Evolutionary conservation across 164 flowering plant genomes (phyloP).

Genomic region (Piper longum): DNA sequence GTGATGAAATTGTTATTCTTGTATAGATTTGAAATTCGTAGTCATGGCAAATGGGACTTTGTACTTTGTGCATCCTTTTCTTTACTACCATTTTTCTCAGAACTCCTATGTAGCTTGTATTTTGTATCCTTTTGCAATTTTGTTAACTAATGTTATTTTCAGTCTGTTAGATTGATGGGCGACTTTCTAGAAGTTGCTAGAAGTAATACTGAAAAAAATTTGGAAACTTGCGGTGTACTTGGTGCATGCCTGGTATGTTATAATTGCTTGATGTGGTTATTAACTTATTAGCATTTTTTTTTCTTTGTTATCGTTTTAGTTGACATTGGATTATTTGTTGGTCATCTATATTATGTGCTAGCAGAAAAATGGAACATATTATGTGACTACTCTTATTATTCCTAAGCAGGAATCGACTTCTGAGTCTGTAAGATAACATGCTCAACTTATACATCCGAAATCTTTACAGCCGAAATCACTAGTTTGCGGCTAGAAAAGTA

Average conservation of each 20-base stretch:
- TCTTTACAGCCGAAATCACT: background rate
- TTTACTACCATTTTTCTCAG: no score
- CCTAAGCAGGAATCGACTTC: conserved; percentile 76
- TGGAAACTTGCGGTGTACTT: conserved; percentile 81
- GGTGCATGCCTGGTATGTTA: conserved; percentile 66
- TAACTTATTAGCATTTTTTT: background rate
- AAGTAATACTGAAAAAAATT: conserved; percentile 56
- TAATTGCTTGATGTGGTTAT: background rate
- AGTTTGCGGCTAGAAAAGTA: background rate
- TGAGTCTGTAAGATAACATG: conserved; percentile 23
- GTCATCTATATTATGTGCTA: background rate
- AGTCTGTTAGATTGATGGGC: conserved; percentile 62
- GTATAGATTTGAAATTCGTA: no score
- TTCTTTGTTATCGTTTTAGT: no score
- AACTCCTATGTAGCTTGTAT: background rate
- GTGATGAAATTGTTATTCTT: no score
- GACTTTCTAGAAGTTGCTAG: conserved; percentile 72
- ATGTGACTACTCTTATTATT: conserved; percentile 58
- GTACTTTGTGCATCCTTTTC: no score
- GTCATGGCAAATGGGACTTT: no score
- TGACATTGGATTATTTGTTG: no score
- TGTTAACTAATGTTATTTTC: conserved; percentile 1
- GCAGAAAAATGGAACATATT: conserved; percentile 44
- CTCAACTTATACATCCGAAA: background rate
- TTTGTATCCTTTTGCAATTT: background rate